These are phyloP conservation scores for Chrysochromulina tobinii DNA, from an alignment of 78 protist genomes.

Conservation along the genomic window DNA sequence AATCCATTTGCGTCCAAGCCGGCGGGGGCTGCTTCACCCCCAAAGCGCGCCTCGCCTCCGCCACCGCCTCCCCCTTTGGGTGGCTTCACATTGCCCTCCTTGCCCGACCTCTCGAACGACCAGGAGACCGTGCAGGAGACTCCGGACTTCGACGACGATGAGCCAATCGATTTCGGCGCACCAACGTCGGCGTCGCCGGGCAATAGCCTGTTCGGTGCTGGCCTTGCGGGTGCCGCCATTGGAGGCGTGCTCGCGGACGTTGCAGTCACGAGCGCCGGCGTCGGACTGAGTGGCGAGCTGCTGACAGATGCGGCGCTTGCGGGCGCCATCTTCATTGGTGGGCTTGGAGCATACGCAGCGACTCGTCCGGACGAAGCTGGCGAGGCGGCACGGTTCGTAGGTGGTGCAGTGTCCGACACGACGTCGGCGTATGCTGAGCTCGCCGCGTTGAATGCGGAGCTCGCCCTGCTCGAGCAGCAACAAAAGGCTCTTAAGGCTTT, in stretches of 20 bases:
- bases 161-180: too few species aligned
- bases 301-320: neutral
- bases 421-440: neutral
- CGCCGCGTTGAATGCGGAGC: neutral
- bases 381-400: constrained; percentile 2
- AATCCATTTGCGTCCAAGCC: too few species aligned
- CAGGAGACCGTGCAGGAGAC: too few species aligned
- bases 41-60: too few species aligned
- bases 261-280: neutral
- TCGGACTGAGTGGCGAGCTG: neutral
- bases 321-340: neutral
- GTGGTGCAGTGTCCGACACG: neutral
- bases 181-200: too few species aligned
- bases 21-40: too few species aligned
- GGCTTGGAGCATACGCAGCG: neutral
- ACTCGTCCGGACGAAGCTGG: neutral
- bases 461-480: neutral
- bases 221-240: too few species aligned
- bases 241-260: neutral
- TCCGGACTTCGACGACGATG: too few species aligned
- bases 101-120: too few species aligned
- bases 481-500: neutral
- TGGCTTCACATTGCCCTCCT: too few species aligned
- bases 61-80: too few species aligned
- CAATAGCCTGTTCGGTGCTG: too few species aligned